Conservation (phyloP, 305 asterid species). For the Ilex paraguariensis region DNA sequence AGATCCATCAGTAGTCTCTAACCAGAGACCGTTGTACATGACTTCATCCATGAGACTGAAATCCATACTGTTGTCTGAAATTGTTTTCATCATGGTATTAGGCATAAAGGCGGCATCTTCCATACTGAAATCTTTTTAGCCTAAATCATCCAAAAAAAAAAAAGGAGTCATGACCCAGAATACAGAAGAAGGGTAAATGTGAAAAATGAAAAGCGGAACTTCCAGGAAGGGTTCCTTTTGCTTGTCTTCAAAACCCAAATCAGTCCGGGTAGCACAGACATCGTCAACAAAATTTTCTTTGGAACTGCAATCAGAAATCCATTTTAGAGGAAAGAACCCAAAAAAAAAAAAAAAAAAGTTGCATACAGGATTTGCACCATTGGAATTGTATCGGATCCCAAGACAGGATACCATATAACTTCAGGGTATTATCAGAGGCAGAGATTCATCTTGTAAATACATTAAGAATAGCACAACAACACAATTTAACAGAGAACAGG, state of each 20-base stretch:
- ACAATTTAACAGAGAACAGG: no score
- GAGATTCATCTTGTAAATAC: neutral
- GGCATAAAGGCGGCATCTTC: slow-evolving; percentile 48
- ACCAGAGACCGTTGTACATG: slow-evolving; percentile 72
- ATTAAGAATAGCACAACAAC: no score
- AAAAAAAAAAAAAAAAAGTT: neutral
- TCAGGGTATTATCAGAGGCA: neutral
- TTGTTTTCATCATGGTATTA: slow-evolving; percentile 26
- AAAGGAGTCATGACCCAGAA: slow-evolving; percentile 43
- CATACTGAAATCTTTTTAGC: slow-evolving; percentile 30
- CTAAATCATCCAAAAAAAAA: slow-evolving; percentile 12
- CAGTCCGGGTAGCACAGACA: slow-evolving; percentile 29
- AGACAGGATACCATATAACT: neutral
- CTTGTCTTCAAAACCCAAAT: slow-evolving; percentile 41
- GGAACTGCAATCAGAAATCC: slow-evolving; percentile 39
- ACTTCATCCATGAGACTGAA: slow-evolving; percentile 57
- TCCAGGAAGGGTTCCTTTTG: slow-evolving; percentile 46
- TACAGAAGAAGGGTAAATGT: slow-evolving; percentile 41
- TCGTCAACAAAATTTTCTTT: slow-evolving; percentile 19
- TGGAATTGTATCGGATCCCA: neutral
- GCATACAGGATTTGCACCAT: neutral
- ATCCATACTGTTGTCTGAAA: slow-evolving; percentile 34
- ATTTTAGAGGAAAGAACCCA: slow-evolving; percentile 26
- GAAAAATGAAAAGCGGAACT: slow-evolving; percentile 44
- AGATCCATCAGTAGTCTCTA: slow-evolving; percentile 51